These are phyloP conservation scores for Rubus idaeus DNA, from an alignment of 306 rosid species.

Conservation along the genomic window DNA sequence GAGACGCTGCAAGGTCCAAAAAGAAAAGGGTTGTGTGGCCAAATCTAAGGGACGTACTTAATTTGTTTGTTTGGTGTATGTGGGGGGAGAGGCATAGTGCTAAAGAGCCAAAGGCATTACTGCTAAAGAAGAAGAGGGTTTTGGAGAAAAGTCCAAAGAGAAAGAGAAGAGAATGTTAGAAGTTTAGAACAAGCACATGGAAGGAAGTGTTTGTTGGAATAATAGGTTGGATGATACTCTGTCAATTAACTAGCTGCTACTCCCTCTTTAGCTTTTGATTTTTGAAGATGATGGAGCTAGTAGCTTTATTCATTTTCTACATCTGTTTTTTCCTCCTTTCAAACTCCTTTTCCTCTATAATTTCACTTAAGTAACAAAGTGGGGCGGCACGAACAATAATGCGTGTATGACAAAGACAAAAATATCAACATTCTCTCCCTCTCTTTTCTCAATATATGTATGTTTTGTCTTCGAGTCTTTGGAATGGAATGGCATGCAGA, in stretches of 20 bases:
- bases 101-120: slow-evolving; percentile 28
- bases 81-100: slow-evolving; percentile 28
- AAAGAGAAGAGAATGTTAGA: slow-evolving; percentile 34
- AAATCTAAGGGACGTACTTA: slow-evolving; percentile 44
- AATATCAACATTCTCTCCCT: slow-evolving; percentile 49
- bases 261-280: slow-evolving; percentile 3
- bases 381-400: slow-evolving; percentile 55
- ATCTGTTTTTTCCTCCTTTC: not conserved
- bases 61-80: slow-evolving; percentile 26
- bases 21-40: slow-evolving; percentile 58
- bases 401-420: slow-evolving; percentile 50
- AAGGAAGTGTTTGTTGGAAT: slow-evolving; percentile 63
- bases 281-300: not conserved
- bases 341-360: not conserved
- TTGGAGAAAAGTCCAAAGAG: slow-evolving; percentile 54
- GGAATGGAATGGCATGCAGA: slow-evolving; percentile 74
- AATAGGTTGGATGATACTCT: slow-evolving; percentile 47
- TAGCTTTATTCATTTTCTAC: not conserved
- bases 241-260: not conserved
- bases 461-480: slow-evolving; percentile 62
- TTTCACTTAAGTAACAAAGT: slow-evolving; percentile 24
- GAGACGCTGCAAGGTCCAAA: slow-evolving; percentile 41
- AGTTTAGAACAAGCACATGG: slow-evolving; percentile 38
- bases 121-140: slow-evolving; percentile 46
- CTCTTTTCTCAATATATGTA: slow-evolving; percentile 33